phyloP scores from a whole-genome alignment of 495 filamentous ascomycete species.

The Penicillium cinerascens region DNA sequence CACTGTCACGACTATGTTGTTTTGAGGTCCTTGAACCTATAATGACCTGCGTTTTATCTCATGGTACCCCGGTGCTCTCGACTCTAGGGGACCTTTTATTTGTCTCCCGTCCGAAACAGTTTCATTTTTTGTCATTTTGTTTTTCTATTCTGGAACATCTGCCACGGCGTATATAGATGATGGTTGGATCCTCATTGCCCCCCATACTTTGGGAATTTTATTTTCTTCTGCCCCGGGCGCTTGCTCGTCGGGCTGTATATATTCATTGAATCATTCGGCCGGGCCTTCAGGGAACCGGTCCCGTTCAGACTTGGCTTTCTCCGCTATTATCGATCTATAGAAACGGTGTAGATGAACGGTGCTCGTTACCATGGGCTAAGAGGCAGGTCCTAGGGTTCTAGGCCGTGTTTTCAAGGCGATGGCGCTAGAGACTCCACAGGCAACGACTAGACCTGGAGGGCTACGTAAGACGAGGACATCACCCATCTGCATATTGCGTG shows the following conservation, averaged over 20 bases:
- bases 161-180: constrained; percentile 28
- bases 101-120: background rate
- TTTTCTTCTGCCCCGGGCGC: constrained; percentile 6
- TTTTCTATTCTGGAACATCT: constrained; percentile 17
- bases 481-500: background rate
- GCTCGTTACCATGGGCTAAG: background rate
- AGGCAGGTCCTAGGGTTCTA: background rate
- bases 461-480: background rate
- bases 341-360: background rate
- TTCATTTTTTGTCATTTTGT: constrained; percentile 8
- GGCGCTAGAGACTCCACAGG: constrained; percentile 3
- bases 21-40: constrained; percentile 24
- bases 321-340: background rate
- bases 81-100: background rate
- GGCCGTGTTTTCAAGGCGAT: background rate
- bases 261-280: background rate
- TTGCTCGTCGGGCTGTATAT: constrained; percentile 4
- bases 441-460: constrained; percentile 1
- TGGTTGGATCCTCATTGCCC: constrained; percentile 10
- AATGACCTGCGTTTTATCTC: constrained; percentile 29
- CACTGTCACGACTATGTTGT: constrained; percentile 35
- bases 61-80: constrained; percentile 21
- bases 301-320: background rate
- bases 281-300: background rate
- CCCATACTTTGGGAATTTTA: constrained; percentile 11